A percentile compares a stretch with the other conserved stretches of the same genome.
Evolutionary conservation across 2,329 filamentous ascomycete species (phyloP).

Genomic region (Trichoderma cornu-damae): DNA sequence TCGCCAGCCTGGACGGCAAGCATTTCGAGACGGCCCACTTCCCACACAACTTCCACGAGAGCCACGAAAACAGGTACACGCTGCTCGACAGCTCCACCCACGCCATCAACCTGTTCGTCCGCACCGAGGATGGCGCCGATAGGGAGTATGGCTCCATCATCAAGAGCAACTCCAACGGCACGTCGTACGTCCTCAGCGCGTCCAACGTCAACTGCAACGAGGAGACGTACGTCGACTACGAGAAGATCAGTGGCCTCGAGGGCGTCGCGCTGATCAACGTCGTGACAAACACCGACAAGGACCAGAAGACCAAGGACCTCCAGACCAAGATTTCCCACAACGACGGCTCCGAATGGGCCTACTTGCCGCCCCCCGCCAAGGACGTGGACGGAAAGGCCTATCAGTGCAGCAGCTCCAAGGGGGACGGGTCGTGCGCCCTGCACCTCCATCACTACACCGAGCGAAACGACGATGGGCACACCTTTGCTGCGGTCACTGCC

Average conservation of each 20-base stretch:
- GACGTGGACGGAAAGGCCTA: constrained; percentile 68
- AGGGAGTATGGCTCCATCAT: constrained; percentile 79
- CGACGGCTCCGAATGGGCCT: constrained; percentile 83
- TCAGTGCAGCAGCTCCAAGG: constrained; percentile 56
- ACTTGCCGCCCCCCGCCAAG: constrained; percentile 64
- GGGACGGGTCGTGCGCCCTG: constrained; percentile 68
- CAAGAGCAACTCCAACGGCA: constrained; percentile 98
- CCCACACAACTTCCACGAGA: constrained; percentile 75
- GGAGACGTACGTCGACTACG: constrained; percentile 82
- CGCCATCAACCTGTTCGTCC: constrained; percentile 89
- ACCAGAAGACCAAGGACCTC: constrained; percentile 77
- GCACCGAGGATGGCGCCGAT: constrained; percentile 60
- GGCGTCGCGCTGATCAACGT: constrained; percentile 84
- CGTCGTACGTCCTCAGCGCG: constrained; percentile 83
- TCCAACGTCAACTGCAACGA: constrained; percentile 75
- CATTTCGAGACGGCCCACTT: constrained; percentile 80
- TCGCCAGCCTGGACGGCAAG: constrained; percentile 78
- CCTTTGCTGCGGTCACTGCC: constrained; percentile 81
- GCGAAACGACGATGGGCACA: constrained; percentile 72
- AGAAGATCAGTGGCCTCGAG: constrained; percentile 89
- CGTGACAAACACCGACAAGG: constrained; percentile 67
- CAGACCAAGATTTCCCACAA: constrained; percentile 95
- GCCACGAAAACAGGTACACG: constrained; percentile 78
- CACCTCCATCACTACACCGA: constrained; percentile 97
- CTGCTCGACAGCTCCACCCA: constrained; percentile 93